Percentiles rank a stretch among this genome's conserved stretches.
Evolutionary conservation across 2,329 filamentous ascomycete genomes (phyloP).

Genomic region (Cadophora malorum): DNA sequence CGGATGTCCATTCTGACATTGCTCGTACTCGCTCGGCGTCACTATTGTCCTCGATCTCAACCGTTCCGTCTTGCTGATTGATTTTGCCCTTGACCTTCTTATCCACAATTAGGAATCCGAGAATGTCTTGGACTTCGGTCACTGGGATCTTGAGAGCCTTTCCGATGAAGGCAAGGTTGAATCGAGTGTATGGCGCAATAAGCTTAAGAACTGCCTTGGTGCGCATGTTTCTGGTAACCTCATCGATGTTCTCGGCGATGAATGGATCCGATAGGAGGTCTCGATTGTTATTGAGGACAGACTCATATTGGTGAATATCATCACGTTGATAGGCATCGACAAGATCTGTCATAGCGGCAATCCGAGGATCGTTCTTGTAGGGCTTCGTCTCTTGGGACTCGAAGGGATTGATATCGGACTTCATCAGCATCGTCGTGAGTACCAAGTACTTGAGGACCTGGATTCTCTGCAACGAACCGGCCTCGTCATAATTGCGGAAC

Average conservation of each 20-base stretch:
- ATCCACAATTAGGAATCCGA: slow-evolving; percentile 93
- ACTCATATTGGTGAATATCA: slow-evolving; percentile 91
- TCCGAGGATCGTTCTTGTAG: slow-evolving; percentile 93
- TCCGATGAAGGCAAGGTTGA: slow-evolving; percentile 87
- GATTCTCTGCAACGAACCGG: slow-evolving; percentile 92
- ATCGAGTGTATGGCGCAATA: slow-evolving; percentile 92
- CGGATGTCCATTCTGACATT: slow-evolving; percentile 73
- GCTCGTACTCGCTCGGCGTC: slow-evolving; percentile 78
- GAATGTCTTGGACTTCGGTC: slow-evolving; percentile 89
- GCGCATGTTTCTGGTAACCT: slow-evolving; percentile 97
- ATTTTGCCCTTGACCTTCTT: slow-evolving; percentile 87
- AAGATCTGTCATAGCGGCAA: slow-evolving; percentile 95
- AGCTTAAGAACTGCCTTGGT: slow-evolving; percentile 94
- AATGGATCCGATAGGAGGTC: slow-evolving; percentile 92
- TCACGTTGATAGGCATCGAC: slow-evolving; percentile 97
- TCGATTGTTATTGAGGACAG: slow-evolving; percentile 83
- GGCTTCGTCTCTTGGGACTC: slow-evolving; percentile 99
- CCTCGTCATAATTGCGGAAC: slow-evolving; percentile 98
- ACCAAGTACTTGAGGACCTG: slow-evolving; percentile 98
- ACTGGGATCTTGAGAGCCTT: slow-evolving; percentile 85
- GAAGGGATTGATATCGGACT: slow-evolving; percentile 97
- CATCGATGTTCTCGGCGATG: slow-evolving; percentile 98
- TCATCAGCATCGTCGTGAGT: slow-evolving; percentile 97
- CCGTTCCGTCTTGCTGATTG: slow-evolving; percentile 83
- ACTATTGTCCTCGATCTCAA: slow-evolving; percentile 77